These are phyloP conservation scores for Panicum hallii DNA, from an alignment of 202 grass and related monocot species.

Conservation along the genomic window DNA sequence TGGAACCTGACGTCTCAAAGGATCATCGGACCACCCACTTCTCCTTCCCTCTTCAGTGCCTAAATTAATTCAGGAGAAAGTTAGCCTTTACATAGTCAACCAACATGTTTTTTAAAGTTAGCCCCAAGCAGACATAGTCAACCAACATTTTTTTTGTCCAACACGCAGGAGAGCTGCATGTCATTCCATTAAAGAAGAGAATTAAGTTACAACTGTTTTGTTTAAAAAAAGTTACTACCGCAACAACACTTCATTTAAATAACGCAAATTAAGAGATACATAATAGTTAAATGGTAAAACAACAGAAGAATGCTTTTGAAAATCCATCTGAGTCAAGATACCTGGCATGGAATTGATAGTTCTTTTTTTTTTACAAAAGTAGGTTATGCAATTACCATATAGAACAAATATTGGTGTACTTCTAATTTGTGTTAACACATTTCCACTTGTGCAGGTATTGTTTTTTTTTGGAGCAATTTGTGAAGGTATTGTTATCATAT, in stretches of 20 bases:
- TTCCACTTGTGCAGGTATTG: background rate
- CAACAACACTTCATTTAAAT: background rate
- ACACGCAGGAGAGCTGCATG: too few species aligned
- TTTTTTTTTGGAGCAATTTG: background rate
- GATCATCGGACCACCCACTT: slow-evolving; percentile 72
- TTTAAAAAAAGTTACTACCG: too few species aligned
- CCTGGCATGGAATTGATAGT: background rate
- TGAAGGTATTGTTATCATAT: background rate
- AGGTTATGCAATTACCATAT: background rate
- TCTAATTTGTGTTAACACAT: background rate
- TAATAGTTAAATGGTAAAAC: too few species aligned
- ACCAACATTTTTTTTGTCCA: background rate
- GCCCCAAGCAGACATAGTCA: slow-evolving; percentile 6
- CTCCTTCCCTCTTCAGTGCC: slow-evolving; percentile 64
- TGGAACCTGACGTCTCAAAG: slow-evolving; percentile 55
- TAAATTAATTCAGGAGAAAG: slow-evolving; percentile 53
- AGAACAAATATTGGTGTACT: background rate
- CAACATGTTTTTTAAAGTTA: slow-evolving; percentile 18
- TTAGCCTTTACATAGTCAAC: slow-evolving; percentile 32
- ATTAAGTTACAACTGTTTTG: background rate
- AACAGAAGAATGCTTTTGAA: background rate
- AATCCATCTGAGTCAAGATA: background rate
- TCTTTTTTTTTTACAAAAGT: background rate
- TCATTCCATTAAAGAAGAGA: background rate
- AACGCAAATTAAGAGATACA: slow-evolving; percentile 5